A percentile compares a stretch with the other conserved stretches of the same genome.
These are phyloP conservation scores for Pseudogymnoascus sp. DNA, from an alignment of 2,329 filamentous ascomycete species.

Conservation along the genomic window DNA sequence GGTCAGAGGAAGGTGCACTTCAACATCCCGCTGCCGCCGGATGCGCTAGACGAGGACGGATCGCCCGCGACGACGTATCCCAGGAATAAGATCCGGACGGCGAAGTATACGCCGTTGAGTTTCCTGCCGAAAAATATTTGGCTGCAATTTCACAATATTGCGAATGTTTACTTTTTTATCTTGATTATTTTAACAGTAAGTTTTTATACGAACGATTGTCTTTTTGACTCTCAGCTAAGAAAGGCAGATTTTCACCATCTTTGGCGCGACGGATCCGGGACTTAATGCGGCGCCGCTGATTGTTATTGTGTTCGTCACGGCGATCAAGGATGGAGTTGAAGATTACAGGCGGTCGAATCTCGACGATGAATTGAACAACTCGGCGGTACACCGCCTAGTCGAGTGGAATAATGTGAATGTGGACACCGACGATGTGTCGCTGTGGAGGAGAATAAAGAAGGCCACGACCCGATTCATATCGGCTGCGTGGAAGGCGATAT, in stretches of 20 bases:
- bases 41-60: slow-evolving; percentile 75
- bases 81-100: slow-evolving; percentile 94
- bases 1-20: slow-evolving; percentile 65
- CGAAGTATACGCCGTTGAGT: slow-evolving; percentile 92
- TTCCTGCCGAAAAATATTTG: slow-evolving; percentile 96
- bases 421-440: slow-evolving; percentile 73
- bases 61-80: slow-evolving; percentile 63
- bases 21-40: slow-evolving; percentile 71
- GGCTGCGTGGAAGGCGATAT: background rate
- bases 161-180: slow-evolving; percentile 97
- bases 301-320: slow-evolving; percentile 81
- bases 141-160: slow-evolving; percentile 97
- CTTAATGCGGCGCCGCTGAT: slow-evolving; percentile 88
- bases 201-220: slow-evolving; percentile 22
- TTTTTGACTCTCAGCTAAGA: slow-evolving; percentile 25
- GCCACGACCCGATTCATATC: slow-evolving; percentile 47
- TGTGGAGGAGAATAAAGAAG: slow-evolving; percentile 90
- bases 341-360: slow-evolving; percentile 88
- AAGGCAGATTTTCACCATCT: slow-evolving; percentile 85
- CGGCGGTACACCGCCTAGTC: slow-evolving; percentile 80
- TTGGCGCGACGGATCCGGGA: slow-evolving; percentile 84
- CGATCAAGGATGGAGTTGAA: slow-evolving; percentile 94
- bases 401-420: slow-evolving; percentile 94
- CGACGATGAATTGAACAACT: slow-evolving; percentile 93
- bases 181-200: slow-evolving; percentile 89